phyloP scores from a whole-genome alignment of 23 red algal genomes.

The Cyanidioschyzon merolae region DNA sequence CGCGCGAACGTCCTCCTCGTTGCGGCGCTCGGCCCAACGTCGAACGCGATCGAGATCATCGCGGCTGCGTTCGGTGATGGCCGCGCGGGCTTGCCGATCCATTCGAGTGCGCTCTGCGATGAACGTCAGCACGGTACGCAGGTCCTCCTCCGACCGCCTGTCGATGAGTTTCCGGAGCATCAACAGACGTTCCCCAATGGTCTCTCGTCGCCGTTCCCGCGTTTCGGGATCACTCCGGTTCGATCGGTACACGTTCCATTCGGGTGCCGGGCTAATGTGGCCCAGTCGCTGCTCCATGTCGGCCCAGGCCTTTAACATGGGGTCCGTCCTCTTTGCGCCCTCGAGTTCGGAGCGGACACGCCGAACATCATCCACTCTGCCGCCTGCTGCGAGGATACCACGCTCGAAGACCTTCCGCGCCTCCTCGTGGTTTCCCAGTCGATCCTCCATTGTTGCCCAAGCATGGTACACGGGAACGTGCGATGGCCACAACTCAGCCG shows the following conservation, averaged over 20 bases:
- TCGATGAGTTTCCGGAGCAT: slow-evolving; percentile 61
- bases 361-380: background rate
- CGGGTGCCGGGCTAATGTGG: slow-evolving; percentile 40
- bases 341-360: background rate
- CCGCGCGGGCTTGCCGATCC: slow-evolving; percentile 35
- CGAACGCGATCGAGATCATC: slow-evolving; percentile 40
- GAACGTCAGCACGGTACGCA: slow-evolving; percentile 64
- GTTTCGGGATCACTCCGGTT: background rate
- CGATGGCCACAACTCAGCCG: background rate
- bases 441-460: slow-evolving; percentile 67
- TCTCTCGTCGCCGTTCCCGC: slow-evolving; percentile 15
- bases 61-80: slow-evolving; percentile 21
- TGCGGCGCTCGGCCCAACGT: slow-evolving; percentile 56
- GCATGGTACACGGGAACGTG: slow-evolving; percentile 47
- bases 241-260: slow-evolving; percentile 31
- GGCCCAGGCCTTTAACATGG: slow-evolving; percentile 63
- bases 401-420: slow-evolving; percentile 54
- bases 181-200: slow-evolving; percentile 45
- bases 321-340: slow-evolving; percentile 20
- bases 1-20: slow-evolving; percentile 44
- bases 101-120: slow-evolving; percentile 29
- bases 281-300: slow-evolving; percentile 72
- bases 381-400: slow-evolving; percentile 26
- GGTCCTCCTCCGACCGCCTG: slow-evolving; percentile 46
- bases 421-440: slow-evolving; percentile 23